Evolutionary conservation across 148 eudicot species (phyloP).

Genomic region (Diospyros kaki): DNA sequence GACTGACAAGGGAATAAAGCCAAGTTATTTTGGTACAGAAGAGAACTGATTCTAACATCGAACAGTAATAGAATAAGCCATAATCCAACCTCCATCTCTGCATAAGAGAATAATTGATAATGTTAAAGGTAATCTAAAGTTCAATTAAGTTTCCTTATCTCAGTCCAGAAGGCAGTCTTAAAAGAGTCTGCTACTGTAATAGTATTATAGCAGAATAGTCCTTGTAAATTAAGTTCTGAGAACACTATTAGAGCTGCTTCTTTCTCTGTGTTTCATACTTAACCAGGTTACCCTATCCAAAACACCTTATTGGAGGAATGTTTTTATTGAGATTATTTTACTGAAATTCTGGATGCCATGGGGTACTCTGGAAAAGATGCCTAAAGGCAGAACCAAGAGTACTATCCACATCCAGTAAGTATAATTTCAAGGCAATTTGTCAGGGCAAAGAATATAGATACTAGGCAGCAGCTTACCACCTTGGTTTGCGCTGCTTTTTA

Average conservation of each 20-base stretch:
- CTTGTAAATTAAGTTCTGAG: not conserved
- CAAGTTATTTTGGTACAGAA: not conserved
- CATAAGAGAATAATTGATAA: not conserved
- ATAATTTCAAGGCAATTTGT: not conserved
- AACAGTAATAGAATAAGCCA: not conserved
- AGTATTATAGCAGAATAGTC: not conserved
- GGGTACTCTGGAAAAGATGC: not conserved
- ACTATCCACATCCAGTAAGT: not conserved
- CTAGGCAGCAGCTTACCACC: not conserved
- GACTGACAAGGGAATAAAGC: not conserved
- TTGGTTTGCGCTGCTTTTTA: not conserved
- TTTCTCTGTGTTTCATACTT: not conserved
- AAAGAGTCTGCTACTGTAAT: not conserved
- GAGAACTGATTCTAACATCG: not conserved
- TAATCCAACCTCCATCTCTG: not conserved
- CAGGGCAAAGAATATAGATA: not conserved
- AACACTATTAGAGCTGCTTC: not conserved
- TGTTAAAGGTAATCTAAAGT: not conserved
- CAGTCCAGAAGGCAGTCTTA: not conserved
- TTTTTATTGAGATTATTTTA: too few species aligned
- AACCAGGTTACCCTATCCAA: not conserved
- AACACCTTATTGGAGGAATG: not conserved
- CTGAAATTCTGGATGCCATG: not conserved
- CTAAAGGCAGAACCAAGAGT: not conserved
- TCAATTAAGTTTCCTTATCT: not conserved